Evolutionary conservation across 1,139 yeast genomes (phyloP), one percentile per base, ranked within the genome.

Genomic region (Yamadazyma kanchanaburiensis): DNA sequence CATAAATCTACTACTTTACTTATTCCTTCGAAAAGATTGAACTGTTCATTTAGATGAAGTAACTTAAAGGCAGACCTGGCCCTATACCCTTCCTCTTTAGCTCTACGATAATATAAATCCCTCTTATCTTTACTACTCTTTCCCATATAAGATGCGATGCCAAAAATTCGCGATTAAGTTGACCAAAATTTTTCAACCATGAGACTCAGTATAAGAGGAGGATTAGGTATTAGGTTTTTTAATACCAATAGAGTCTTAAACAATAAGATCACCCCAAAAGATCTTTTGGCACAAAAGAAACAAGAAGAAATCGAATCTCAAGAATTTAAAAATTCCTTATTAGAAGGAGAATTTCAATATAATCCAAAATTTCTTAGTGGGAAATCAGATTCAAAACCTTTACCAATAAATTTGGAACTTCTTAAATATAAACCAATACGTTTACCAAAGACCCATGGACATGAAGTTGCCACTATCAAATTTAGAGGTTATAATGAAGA

Each of bases 81-180:
- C 45, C 98, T 70, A 85, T 94, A 91, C 7, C 98, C 98, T 55
- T 88, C 94, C 53, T 91, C 98, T 49, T 91, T 91, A 37, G 98
- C 98, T 52, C 86, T 79, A 52, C 96, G 70, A 51, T 77, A 78
- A 60, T 91, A 91, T 37, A 89, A 62, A 58, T 91, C 98, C 53
- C 97, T 71, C 55, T 91, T 91, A 56, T 91, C 98, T 53, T 91
- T 91, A 60, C 95, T 85, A 45, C 94, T 81, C 55, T 89, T 88
- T 30, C 98, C 97, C 97, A 91, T 89, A 12, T 15, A 12, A n/a
- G 15, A 19, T 5, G 3, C 9, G n/a, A n/a, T n/a, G 13, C 15
- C 11, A 15, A 22, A 22, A 22, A 22, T 12, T 22, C 11, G 7
- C 15, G 15, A 6, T 6, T 9, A 22, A 22, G 6, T 22, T 10